Evolutionary conservation across 257 asterid genomes (phyloP).

Genomic region (Parsonsia alboflavescens): DNA sequence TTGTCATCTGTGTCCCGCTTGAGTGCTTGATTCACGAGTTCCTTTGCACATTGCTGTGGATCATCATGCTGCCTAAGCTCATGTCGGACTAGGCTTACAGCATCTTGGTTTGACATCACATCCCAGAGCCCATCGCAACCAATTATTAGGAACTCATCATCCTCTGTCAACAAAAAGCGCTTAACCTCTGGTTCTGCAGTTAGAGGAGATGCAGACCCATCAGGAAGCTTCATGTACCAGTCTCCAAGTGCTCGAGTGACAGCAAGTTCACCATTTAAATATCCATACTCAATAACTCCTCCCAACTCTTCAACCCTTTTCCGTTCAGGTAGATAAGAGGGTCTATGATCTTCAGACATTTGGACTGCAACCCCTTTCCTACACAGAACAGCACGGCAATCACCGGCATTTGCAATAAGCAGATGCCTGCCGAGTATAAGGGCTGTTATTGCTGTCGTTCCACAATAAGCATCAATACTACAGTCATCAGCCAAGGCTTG

Average conservation of each 20-base stretch:
- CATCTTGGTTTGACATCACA: slow-evolving; percentile 79
- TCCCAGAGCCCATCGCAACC: slow-evolving; percentile 98
- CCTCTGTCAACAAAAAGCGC: slow-evolving; percentile 50
- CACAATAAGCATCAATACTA: slow-evolving; percentile 58
- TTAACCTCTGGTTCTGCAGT: slow-evolving; percentile 86
- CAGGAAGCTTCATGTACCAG: slow-evolving; percentile 86
- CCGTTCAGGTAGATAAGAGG: slow-evolving; percentile 53
- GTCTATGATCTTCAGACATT: slow-evolving; percentile 88
- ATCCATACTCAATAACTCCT: slow-evolving; percentile 67
- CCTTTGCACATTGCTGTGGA: slow-evolving; percentile 63
- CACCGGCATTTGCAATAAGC: slow-evolving; percentile 85
- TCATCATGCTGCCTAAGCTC: slow-evolving; percentile 60
- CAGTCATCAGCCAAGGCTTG: slow-evolving; percentile 65
- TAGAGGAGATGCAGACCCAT: slow-evolving; percentile 75
- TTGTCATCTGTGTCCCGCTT: slow-evolving; percentile 51
- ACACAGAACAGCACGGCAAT: slow-evolving; percentile 88
- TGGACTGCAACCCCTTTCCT: slow-evolving; percentile 81
- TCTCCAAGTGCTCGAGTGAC: slow-evolving; percentile 96
- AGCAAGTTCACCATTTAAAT: slow-evolving; percentile 81
- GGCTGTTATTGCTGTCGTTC: slow-evolving; percentile 90
- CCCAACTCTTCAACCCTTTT: slow-evolving; percentile 78
- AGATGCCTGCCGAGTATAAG: slow-evolving; percentile 67
- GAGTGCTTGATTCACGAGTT: slow-evolving; percentile 64
- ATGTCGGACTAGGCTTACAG: slow-evolving; percentile 56
- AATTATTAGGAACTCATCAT: slow-evolving; percentile 82